Percentiles rank a stretch among this genome's conserved stretches.
Evolutionary conservation across 352 stramenopile species (phyloP).

Genomic region (Thraustochytrium striatum): DNA sequence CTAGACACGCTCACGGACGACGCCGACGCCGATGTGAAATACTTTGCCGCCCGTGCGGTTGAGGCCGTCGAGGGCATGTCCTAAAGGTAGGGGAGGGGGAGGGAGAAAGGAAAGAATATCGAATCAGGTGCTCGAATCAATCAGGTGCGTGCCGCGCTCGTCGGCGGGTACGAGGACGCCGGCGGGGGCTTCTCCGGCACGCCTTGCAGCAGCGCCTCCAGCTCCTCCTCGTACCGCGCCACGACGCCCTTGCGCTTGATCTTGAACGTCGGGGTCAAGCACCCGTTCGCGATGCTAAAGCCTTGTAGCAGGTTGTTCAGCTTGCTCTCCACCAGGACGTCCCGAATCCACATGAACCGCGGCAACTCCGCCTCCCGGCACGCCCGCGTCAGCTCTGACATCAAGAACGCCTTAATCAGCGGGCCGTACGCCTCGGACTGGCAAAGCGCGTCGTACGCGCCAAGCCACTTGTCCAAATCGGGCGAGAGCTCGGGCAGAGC

Average conservation of each 20-base stretch:
- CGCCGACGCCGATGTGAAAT: constrained; percentile 40
- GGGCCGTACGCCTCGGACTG: neutral
- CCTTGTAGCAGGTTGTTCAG: constrained; percentile 50
- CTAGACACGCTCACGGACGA: constrained; percentile 34
- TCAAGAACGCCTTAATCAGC: constrained; percentile 53
- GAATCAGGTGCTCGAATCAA: too few species aligned
- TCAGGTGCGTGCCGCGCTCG: too few species aligned
- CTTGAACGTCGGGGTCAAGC: constrained; percentile 75
- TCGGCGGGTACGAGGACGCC: too few species aligned
- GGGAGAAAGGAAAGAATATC: neutral
- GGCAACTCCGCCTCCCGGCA: constrained; percentile 65
- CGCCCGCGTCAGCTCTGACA: constrained; percentile 60
- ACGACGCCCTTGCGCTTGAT: constrained; percentile 66
- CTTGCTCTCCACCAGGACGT: constrained; percentile 63
- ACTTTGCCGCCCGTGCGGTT: constrained; percentile 25
- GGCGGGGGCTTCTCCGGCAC: neutral
- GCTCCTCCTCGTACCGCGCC: constrained; percentile 61
- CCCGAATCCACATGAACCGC: constrained; percentile 65
- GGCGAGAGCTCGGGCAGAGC: neutral
- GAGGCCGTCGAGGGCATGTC: constrained; percentile 29
- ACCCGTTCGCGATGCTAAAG: constrained; percentile 67
- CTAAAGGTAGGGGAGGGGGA: neutral
- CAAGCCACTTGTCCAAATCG: constrained; percentile 20
- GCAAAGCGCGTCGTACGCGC: constrained; percentile 43
- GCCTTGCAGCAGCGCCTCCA: constrained; percentile 63